Conservation (phyloP, 2,329 filamentous ascomycete genomes). For the Fusarium nodosum region DNA sequence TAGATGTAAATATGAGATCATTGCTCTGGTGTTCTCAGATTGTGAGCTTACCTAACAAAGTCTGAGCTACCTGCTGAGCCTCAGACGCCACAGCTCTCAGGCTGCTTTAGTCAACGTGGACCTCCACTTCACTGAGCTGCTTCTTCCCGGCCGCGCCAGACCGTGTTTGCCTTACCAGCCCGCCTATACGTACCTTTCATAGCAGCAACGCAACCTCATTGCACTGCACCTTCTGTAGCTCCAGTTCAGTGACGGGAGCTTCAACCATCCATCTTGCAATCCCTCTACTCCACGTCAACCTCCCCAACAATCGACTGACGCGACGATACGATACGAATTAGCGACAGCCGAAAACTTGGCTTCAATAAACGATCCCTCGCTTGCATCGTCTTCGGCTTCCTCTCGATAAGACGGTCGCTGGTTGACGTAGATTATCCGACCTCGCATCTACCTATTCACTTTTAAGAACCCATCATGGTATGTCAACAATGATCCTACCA, state of each 20-base stretch:
- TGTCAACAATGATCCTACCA: constrained; percentile 10
- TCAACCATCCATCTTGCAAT: constrained; percentile 42
- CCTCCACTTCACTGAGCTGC: constrained; percentile 12
- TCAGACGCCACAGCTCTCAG: constrained; percentile 34
- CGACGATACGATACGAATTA: constrained; percentile 27
- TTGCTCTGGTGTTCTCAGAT: not conserved
- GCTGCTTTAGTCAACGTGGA: constrained; percentile 42
- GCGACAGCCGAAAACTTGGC: constrained; percentile 3
- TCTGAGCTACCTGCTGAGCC: constrained; percentile 18
- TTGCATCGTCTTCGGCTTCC: constrained; percentile 16
- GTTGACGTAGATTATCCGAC: constrained; percentile 46
- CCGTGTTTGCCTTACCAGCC: constrained; percentile 58
- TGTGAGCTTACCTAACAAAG: not conserved
- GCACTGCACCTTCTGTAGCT: constrained; percentile 42
- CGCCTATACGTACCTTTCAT: constrained; percentile 32
- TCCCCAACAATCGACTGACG: constrained; percentile 15
- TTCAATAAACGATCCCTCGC: constrained; percentile 6
- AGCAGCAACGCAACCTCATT: constrained; percentile 36
- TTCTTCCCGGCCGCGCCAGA: constrained; percentile 56
- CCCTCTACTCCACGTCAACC: constrained; percentile 40
- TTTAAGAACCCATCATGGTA: constrained; percentile 51
- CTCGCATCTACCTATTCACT: constrained; percentile 39
- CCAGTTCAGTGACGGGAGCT: constrained; percentile 40
- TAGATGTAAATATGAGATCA: not conserved
- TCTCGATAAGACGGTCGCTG: constrained; percentile 32